Conservation (phyloP, 2,329 filamentous ascomycete species). For the Clonostachys chloroleuca region DNA sequence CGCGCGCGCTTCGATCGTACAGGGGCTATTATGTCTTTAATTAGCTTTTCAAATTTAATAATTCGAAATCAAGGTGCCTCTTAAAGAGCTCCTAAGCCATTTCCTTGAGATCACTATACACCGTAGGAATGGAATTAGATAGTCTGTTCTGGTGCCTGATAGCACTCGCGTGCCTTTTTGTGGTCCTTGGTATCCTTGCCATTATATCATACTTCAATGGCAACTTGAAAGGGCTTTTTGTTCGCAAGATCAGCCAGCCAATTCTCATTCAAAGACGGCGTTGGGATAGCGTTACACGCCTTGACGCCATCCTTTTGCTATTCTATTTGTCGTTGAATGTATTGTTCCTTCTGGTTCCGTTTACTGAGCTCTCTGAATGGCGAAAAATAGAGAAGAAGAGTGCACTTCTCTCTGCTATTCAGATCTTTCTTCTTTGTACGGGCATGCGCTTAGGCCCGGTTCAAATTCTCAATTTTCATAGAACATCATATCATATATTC, state of each 20-base stretch:
- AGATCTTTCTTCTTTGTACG: background rate
- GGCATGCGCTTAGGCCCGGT: background rate
- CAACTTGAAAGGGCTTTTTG: no score
- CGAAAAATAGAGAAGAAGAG: background rate
- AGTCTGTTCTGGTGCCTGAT: no score
- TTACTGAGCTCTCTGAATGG: background rate
- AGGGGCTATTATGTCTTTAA: background rate
- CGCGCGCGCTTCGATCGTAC: no score
- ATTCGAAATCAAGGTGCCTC: background rate
- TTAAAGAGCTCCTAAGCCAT: no score
- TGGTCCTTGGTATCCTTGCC: background rate
- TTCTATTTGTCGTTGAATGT: background rate
- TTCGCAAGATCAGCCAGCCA: no score
- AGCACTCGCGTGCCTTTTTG: background rate
- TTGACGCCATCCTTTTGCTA: background rate
- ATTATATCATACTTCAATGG: no score
- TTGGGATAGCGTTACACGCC: no score
- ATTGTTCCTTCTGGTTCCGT: background rate
- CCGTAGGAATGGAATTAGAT: no score
- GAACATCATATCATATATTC: background rate
- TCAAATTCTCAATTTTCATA: background rate
- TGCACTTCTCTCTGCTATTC: background rate
- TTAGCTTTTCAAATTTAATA: background rate
- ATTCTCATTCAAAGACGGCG: no score
- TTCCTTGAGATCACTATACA: no score